Percentiles rank a stretch among this genome's conserved stretches.
Conservation (phyloP, 202 grass and related monocot genomes). For the Hordeum pubiflorum region DNA sequence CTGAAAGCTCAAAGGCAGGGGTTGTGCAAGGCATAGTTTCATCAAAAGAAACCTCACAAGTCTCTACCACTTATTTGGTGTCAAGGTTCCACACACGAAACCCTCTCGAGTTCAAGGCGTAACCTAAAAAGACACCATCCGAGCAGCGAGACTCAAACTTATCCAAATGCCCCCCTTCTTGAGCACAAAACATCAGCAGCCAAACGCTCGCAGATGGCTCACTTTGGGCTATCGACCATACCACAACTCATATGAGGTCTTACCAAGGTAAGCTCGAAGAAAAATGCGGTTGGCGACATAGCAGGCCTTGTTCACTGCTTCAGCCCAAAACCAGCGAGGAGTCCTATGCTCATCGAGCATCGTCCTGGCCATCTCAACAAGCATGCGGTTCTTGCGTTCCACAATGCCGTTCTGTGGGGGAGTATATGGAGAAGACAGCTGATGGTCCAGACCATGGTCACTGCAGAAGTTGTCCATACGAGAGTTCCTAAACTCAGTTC, state of each 20-base stretch:
- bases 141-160: neutral
- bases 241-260: no score
- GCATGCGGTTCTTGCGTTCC: neutral
- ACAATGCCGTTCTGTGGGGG: no score
- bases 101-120: neutral
- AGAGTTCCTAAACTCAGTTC: no score
- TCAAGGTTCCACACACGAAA: neutral
- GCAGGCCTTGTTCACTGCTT: neutral
- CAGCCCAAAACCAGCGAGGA: neutral
- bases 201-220: neutral
- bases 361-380: neutral
- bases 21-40: neutral
- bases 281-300: neutral
- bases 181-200: neutral
- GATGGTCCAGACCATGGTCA: no score
- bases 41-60: neutral
- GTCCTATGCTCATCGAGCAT: neutral
- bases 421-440: no score
- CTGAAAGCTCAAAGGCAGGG: neutral
- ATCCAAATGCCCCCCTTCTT: neutral
- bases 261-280: no score
- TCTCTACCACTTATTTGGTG: neutral
- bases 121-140: neutral
- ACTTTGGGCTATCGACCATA: no score
- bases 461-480: no score